Conservation (phyloP, 768 basidiomycete species). For the Botryobasidium botryosum region DNA sequence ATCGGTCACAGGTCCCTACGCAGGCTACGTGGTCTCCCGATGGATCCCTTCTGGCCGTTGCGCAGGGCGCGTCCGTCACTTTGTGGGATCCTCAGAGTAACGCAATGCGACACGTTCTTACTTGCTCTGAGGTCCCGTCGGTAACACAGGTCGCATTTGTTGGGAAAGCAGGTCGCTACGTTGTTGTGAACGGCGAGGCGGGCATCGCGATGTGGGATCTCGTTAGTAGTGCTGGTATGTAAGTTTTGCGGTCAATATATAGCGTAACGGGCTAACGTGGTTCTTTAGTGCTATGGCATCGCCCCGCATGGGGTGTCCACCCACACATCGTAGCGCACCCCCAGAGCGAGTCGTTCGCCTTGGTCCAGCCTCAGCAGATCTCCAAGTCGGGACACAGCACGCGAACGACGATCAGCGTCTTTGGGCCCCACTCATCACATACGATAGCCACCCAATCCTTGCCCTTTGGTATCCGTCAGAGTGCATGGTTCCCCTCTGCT, state of each 20-base stretch:
- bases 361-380: slow-evolving; percentile 24
- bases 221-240: slow-evolving; percentile 40
- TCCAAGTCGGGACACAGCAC: slow-evolving; percentile 17
- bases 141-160: slow-evolving; percentile 38
- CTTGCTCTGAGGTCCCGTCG: slow-evolving; percentile 34
- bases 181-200: slow-evolving; percentile 34
- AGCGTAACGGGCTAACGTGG: too few species aligned
- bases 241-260: too few species aligned
- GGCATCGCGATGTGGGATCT: slow-evolving; percentile 61
- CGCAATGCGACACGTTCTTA: slow-evolving; percentile 39
- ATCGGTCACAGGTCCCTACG: slow-evolving; percentile 49
- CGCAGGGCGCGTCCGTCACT: slow-evolving; percentile 46
- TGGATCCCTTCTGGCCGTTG: slow-evolving; percentile 65
- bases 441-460: slow-evolving; percentile 1
- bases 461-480: neutral
- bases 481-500: slow-evolving; percentile 16
- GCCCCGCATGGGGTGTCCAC: slow-evolving; percentile 24
- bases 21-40: slow-evolving; percentile 69
- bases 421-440: slow-evolving; percentile 6
- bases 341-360: slow-evolving; percentile 37
- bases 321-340: slow-evolving; percentile 38
- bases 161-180: slow-evolving; percentile 50
- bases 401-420: slow-evolving; percentile 11
- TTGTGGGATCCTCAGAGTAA: slow-evolving; percentile 59
- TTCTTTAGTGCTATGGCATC: slow-evolving; percentile 51